Evolutionary conservation across 495 filamentous ascomycete genomes (phyloP), one percentile per base, ranked within the genome.

Genomic region (Trichoderma asperelloides): DNA sequence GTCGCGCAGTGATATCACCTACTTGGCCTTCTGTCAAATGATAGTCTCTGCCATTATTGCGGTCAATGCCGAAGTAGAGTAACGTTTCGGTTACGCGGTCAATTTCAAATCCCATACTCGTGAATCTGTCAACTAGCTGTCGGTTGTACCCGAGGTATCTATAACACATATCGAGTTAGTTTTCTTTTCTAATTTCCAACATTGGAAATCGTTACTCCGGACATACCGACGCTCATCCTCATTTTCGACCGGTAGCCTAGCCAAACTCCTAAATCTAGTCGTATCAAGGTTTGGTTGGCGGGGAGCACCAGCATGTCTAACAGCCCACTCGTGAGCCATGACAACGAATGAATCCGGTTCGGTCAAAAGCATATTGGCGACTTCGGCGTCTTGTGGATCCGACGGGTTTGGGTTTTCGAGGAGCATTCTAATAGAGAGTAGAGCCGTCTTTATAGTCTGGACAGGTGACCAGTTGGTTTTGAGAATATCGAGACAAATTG

Each of bases 301-400:
- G 7, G 92, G 91, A 12, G 96, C 95, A 21, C 87, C 86, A 9
- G 96, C 95, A 77, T 96, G 86, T 70, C 86, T 84, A 25, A 91
- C 82, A 30, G 95, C 91, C 95, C 95, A 98, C 70, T 96, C 90
- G 63, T 93, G 84, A 0, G 95, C 95, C 69, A 91, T 88, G 49
- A 87, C 85, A 64, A 91, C 86, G 69, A 97, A 98, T 64, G 88
- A 86, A 63, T 89, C 84, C 0, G 91, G 91, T 49, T 88, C 83
- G 13, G 86, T 83, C 27, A 97, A 83, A 72, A 98, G 83, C 93
- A 96, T 96, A 69, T 84, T 87, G 7, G 95, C 95, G 3, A 98
- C 95, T 76, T 97, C 93, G 43, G 92, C 93, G 75, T 98, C 95
- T 77, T 98, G 95, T 2, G 95, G 95, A 72, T 98, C 95, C 69